Conservation (phyloP, 805 yeast species). For the Starmerella bombi region DNA sequence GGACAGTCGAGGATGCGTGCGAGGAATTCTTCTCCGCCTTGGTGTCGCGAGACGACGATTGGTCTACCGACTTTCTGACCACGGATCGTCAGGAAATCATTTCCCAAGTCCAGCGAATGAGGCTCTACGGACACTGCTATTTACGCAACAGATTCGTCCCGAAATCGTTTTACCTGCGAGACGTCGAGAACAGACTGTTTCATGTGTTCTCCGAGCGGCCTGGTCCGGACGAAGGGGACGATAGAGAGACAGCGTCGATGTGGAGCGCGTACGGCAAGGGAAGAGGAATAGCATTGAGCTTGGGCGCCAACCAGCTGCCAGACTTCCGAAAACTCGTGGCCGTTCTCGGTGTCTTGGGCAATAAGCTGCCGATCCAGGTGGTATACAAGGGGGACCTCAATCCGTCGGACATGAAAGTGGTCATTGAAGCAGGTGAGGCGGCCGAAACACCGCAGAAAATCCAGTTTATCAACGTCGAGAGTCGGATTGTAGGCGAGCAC, state of each 20-base stretch:
- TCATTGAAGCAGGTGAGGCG: not conserved
- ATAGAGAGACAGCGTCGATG: not conserved
- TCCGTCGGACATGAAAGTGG: not conserved
- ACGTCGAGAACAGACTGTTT: slow-evolving; percentile 1
- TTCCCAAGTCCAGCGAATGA: not conserved
- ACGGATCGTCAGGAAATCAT: not conserved
- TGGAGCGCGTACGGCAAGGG: slow-evolving; percentile 2
- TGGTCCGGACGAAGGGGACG: not conserved
- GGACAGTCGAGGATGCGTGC: not conserved
- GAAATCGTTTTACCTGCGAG: not conserved
- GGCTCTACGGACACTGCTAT: slow-evolving; percentile 4
- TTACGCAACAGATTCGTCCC: not conserved
- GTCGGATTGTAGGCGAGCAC: not conserved
- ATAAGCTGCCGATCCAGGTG: slow-evolving; percentile 6
- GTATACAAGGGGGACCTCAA: not conserved
- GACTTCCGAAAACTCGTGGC: not conserved
- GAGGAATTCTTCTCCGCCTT: not conserved
- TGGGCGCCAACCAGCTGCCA: not conserved
- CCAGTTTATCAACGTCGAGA: not conserved
- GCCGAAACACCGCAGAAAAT: not conserved
- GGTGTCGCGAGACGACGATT: not conserved
- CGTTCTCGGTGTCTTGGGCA: not conserved
- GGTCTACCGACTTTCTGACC: not conserved
- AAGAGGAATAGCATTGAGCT: slow-evolving; percentile 3
- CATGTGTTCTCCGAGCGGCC: not conserved